Conservation (phyloP, 1,284 basidiomycete genomes). For the Trametes hirsuta region DNA sequence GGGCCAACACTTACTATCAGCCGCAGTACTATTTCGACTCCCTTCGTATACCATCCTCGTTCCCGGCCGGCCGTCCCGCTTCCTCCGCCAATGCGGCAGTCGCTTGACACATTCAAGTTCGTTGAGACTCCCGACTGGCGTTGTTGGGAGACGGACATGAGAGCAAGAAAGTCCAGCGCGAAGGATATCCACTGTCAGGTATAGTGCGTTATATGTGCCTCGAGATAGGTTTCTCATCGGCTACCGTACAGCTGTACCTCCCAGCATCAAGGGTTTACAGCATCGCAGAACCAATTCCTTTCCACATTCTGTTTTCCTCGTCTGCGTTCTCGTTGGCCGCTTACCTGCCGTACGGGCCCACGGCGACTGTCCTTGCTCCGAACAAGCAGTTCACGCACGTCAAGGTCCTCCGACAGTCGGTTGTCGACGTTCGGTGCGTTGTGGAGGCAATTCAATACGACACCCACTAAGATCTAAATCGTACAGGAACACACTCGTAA, state of each 20-base stretch:
- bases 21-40: slow-evolving; percentile 53
- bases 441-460: neutral
- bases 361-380: slow-evolving; percentile 38
- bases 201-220: slow-evolving; percentile 6
- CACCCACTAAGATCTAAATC: neutral
- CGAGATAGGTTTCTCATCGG: neutral
- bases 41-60: slow-evolving; percentile 68
- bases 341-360: slow-evolving; percentile 61
- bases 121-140: slow-evolving; percentile 53
- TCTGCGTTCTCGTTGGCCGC: slow-evolving; percentile 57
- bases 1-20: neutral
- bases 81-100: slow-evolving; percentile 48
- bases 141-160: slow-evolving; percentile 47
- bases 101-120: slow-evolving; percentile 40
- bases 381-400: slow-evolving; percentile 54
- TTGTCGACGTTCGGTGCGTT: slow-evolving; percentile 65
- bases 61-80: slow-evolving; percentile 58
- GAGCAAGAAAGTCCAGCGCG: slow-evolving; percentile 41
- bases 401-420: slow-evolving; percentile 65
- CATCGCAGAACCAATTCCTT: slow-evolving; percentile 62
- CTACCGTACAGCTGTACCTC: slow-evolving; percentile 46
- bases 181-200: slow-evolving; percentile 52
- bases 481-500: slow-evolving; percentile 30
- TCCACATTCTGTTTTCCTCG: slow-evolving; percentile 62
- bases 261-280: slow-evolving; percentile 62